Percentiles rank a stretch among this genome's conserved stretches.
Evolutionary conservation across 441 rosid species (phyloP).

Genomic region (Manihot esculenta): DNA sequence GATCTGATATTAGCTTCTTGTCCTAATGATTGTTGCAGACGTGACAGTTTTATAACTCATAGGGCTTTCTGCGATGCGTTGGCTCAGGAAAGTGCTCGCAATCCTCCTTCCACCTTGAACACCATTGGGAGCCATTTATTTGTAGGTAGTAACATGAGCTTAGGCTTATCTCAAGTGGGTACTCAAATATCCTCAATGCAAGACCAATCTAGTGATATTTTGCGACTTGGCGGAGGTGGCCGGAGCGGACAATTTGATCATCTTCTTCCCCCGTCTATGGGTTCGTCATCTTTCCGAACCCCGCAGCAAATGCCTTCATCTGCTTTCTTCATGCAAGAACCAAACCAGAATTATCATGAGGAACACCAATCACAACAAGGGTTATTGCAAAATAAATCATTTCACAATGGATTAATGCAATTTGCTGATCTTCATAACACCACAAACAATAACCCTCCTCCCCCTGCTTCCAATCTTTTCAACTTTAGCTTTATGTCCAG

Average conservation of each 20-base stretch:
- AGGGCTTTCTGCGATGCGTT: slow-evolving; percentile 86
- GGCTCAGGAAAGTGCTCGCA: slow-evolving; percentile 71
- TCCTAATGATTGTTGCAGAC: slow-evolving; percentile 44
- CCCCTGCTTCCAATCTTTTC: slow-evolving; percentile 37
- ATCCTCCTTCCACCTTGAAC: slow-evolving; percentile 53
- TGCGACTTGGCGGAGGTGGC: slow-evolving; percentile 38
- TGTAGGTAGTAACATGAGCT: slow-evolving; percentile 38
- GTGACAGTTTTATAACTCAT: slow-evolving; percentile 90
- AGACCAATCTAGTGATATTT: slow-evolving; percentile 36
- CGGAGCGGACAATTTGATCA: slow-evolving; percentile 43
- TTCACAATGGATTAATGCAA: slow-evolving; percentile 53
- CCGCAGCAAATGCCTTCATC: slow-evolving; percentile 36
- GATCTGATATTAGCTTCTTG: slow-evolving; percentile 31
- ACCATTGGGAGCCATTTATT: slow-evolving; percentile 48
- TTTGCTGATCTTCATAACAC: slow-evolving; percentile 48
- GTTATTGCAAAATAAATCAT: slow-evolving; percentile 30
- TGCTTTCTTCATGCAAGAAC: slow-evolving; percentile 38
- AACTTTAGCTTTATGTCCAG: slow-evolving; percentile 47
- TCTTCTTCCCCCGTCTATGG: slow-evolving; percentile 36
- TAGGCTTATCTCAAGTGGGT: slow-evolving; percentile 43
- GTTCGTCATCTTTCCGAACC: slow-evolving; percentile 32
- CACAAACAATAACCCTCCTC: slow-evolving; percentile 24
- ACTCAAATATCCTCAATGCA: slow-evolving; percentile 42
- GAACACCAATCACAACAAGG: slow-evolving; percentile 46
- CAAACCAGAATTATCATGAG: slow-evolving; percentile 45